Percentiles rank a stretch among this genome's conserved stretches.
phyloP scores from a whole-genome alignment of 1,139 yeast genomes.

The Yamadazyma songkhlaensis region DNA sequence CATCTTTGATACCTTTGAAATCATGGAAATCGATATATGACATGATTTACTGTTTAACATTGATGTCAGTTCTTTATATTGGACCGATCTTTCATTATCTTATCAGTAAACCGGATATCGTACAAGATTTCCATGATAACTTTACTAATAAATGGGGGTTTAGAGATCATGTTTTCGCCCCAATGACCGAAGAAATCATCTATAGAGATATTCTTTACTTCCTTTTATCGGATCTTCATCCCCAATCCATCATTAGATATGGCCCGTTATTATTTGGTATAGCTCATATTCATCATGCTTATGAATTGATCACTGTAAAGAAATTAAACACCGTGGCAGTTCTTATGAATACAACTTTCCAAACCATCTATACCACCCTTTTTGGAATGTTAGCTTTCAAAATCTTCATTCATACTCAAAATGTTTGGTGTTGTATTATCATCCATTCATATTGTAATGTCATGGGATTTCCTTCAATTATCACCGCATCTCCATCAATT shows the following conservation, averaged over 20 bases:
- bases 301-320: constrained; percentile 32
- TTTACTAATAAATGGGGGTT: constrained; percentile 46
- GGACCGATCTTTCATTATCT: constrained; percentile 57
- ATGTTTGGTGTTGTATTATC: constrained; percentile 59
- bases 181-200: constrained; percentile 82
- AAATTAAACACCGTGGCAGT: constrained; percentile 5
- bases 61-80: constrained; percentile 46
- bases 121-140: constrained; percentile 18
- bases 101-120: constrained; percentile 4
- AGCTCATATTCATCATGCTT: constrained; percentile 91
- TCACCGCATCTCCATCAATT: constrained; percentile 3
- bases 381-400: constrained; percentile 78
- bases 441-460: constrained; percentile 76
- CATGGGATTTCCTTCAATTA: constrained; percentile 66
- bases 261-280: constrained; percentile 80
- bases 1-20: constrained; percentile 12
- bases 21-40: constrained; percentile 6
- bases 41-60: constrained; percentile 20
- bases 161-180: constrained; percentile 74
- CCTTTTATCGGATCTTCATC: constrained; percentile 20
- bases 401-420: constrained; percentile 51
- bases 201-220: constrained; percentile 64
- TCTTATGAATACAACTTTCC: constrained; percentile 33
- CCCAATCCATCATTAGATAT: constrained; percentile 26
- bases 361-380: constrained; percentile 67